A percentile compares a stretch with the other conserved stretches of the same genome.
Evolutionary conservation across 225 moss, liverwort and hornwort genomes (phyloP).

Genomic region (Asterella californica): DNA sequence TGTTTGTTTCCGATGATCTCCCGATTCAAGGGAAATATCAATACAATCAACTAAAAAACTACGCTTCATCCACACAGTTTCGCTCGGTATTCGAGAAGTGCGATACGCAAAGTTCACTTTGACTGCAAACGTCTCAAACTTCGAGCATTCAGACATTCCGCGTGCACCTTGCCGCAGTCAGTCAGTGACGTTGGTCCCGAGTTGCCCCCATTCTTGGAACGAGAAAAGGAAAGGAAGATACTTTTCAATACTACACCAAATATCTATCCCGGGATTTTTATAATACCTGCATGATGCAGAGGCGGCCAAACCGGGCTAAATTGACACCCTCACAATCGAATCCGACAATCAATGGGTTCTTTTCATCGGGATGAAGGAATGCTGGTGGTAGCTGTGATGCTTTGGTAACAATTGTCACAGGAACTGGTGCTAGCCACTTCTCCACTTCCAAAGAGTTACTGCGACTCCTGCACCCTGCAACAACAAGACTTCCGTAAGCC

Average conservation of each 20-base stretch:
- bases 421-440: constrained; percentile 47
- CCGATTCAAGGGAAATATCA: background rate
- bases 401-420: constrained; percentile 57
- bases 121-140: no score
- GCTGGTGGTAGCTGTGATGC: constrained; percentile 51
- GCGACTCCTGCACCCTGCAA: constrained; percentile 45
- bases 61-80: background rate
- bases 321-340: constrained; percentile 85
- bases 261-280: background rate
- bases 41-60: background rate
- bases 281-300: constrained; percentile 84
- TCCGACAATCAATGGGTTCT: constrained; percentile 54
- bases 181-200: background rate
- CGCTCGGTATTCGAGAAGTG: background rate
- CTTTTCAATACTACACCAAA: background rate
- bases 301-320: constrained; percentile 68
- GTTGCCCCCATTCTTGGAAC: background rate
- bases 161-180: no score
- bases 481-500: background rate
- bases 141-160: no score
- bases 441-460: constrained; percentile 39
- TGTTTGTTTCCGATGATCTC: background rate
- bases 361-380: constrained; percentile 55
- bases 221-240: background rate
- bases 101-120: background rate